Percentiles rank a stretch among this genome's conserved stretches.
phyloP scores from a whole-genome alignment of 106 monocot genomes.

The Phalaenopsis equestris region DNA sequence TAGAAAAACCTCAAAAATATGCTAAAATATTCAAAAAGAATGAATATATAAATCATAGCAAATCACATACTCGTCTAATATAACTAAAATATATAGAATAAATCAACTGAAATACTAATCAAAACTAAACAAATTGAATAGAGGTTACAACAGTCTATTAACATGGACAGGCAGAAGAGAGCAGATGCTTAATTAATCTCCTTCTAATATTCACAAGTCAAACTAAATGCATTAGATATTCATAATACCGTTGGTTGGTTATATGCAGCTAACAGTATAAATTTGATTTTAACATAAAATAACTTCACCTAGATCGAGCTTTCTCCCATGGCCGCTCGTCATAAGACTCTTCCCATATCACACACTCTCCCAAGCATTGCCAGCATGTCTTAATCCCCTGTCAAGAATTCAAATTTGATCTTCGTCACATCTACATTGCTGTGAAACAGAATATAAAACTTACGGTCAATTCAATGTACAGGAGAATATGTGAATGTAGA shows the following conservation, averaged over 20 bases:
- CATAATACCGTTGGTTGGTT: neutral
- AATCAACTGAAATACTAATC: no score
- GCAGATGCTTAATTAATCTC: neutral
- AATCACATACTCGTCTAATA: no score
- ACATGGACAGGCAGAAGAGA: no score
- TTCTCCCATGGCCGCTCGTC: constrained; percentile 97
- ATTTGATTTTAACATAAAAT: neutral
- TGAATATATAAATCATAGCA: no score
- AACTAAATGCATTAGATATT: neutral
- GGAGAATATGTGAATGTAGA: neutral
- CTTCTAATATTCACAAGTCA: neutral
- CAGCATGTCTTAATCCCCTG: constrained; percentile 81
- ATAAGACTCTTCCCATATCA: constrained; percentile 98
- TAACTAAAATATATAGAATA: no score
- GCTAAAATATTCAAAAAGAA: no score
- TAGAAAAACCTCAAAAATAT: no score
- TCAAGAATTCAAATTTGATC: neutral
- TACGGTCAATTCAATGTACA: neutral
- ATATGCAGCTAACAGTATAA: neutral
- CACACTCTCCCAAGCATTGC: constrained; percentile 84
- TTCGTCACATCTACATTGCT: neutral
- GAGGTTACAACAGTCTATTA: no score
- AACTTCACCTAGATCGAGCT: constrained; percentile 70
- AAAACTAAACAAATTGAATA: no score
- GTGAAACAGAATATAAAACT: neutral